Conservation (phyloP, 805 yeast species). For the Candida incommunis region DNA sequence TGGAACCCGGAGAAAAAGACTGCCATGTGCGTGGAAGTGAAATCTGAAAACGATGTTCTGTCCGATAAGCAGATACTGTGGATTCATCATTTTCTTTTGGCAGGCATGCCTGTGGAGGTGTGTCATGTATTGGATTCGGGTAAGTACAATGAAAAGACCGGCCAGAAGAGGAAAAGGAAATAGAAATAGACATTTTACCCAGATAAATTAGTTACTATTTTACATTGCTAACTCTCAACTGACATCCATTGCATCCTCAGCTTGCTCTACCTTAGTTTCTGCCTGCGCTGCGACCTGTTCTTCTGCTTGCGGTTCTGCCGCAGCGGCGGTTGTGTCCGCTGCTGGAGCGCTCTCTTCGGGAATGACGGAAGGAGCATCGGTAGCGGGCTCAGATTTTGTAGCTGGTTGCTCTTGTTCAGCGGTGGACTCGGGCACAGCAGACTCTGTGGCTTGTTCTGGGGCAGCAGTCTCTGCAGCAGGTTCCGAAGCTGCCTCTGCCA, state of each 20-base stretch:
- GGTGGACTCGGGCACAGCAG: neutral
- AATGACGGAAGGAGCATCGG: too few species aligned
- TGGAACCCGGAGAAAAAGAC: conserved; percentile 12
- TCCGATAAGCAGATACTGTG: conserved; percentile 24
- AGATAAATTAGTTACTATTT: too few species aligned
- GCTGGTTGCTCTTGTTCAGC: neutral
- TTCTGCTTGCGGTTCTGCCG: too few species aligned
- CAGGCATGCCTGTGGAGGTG: conserved; percentile 20
- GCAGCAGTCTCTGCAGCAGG: neutral
- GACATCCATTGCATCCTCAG: neutral
- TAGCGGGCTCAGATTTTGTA: neutral
- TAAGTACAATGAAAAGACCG: too few species aligned
- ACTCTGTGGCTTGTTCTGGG: neutral
- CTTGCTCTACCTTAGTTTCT: neutral
- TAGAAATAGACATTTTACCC: neutral
- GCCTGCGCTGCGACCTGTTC: too few species aligned
- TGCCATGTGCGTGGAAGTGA: conserved; percentile 21
- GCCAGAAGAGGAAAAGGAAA: neutral
- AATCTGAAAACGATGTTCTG: conserved; percentile 23
- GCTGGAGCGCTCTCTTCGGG: too few species aligned
- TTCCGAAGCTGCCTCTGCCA: neutral
- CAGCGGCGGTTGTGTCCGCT: too few species aligned
- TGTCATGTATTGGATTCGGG: conserved; percentile 12
- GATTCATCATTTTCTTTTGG: conserved; percentile 19
- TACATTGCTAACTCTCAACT: neutral